Evolutionary conservation across 176 grass and related monocot genomes (phyloP), one percentile per base, ranked within the genome.

Genomic region (Oryza rufipogon): DNA sequence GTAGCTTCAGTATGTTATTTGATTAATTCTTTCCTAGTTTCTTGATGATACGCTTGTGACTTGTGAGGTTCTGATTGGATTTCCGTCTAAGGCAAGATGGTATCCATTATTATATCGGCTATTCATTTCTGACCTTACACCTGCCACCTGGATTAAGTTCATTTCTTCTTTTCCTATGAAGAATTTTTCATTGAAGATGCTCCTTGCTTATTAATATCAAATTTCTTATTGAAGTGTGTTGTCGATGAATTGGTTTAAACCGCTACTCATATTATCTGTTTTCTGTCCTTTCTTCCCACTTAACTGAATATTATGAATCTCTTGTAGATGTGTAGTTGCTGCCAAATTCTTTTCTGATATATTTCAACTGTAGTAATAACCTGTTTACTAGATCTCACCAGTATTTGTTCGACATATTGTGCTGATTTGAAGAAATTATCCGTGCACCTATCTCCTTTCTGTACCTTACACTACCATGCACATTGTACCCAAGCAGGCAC

Each of bases 341-440:
- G 20, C 1, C 19, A 49, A 28, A 9, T 23, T 66, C 14, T 83
- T 25, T 23, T 36, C 61, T 74, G 26, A 83, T 25, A 83, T 15
- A 73, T 20, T 42, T 83, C n/a, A 51, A 83, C 30, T 23, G 28
- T 65, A 32, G 11, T 66, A 46, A 84, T 41, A 16, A 39, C 61
- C 13, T 51, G 28, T 6, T 12, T 25, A 11, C 9, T 39, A 5
- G 26, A 75, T 73, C 5, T 11, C 54, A 25, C 42, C 22, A 28
- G 70, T 46, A 1, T 32, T 32, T 32, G 30, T 32, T 32, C 30
- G 30, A 32, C 30, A 32, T 32, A 32, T 32, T 32, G 30, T 32
- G 30, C 30, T 32, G 30, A 32, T 32, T 32, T 32, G 30, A 32
- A 32, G 30, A 32, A 32, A 32, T 32, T 32, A 32, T 32, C 30